Evolutionary conservation across 352 stramenopile species (phyloP).

Genomic region (Vaucheria bursata): DNA sequence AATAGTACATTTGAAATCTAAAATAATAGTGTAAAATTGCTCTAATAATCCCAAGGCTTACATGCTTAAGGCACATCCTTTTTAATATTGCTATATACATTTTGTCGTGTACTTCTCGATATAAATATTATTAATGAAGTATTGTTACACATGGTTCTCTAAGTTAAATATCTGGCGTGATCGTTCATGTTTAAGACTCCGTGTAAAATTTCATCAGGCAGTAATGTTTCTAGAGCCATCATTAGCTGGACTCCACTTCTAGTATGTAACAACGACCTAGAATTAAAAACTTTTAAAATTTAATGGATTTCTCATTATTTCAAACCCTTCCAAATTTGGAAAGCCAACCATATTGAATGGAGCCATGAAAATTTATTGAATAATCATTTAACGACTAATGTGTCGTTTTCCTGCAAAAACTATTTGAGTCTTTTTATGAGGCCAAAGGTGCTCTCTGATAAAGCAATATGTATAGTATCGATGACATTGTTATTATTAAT

Average conservation of each 20-base stretch:
- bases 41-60: too few relatives aligned
- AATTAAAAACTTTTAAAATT: neutral
- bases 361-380: neutral
- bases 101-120: too few relatives aligned
- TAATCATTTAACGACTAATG: neutral
- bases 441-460: neutral
- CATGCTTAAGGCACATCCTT: too few relatives aligned
- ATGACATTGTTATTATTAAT: too few relatives aligned
- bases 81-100: too few relatives aligned
- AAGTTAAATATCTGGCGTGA: too few relatives aligned
- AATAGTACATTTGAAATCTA: too few relatives aligned
- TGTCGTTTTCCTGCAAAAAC: neutral
- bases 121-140: too few relatives aligned
- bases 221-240: slow-evolving; percentile 16
- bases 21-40: too few relatives aligned
- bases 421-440: neutral
- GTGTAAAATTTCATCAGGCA: slow-evolving; percentile 35
- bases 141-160: too few relatives aligned
- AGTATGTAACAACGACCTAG: neutral
- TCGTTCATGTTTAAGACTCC: slow-evolving; percentile 44
- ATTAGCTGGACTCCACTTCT: slow-evolving; percentile 12
- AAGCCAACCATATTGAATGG: neutral
- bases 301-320: neutral
- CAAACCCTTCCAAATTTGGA: neutral
- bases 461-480: too few relatives aligned